Conservation (phyloP, 164 flowering plant species). For the Vitis labrusca region DNA sequence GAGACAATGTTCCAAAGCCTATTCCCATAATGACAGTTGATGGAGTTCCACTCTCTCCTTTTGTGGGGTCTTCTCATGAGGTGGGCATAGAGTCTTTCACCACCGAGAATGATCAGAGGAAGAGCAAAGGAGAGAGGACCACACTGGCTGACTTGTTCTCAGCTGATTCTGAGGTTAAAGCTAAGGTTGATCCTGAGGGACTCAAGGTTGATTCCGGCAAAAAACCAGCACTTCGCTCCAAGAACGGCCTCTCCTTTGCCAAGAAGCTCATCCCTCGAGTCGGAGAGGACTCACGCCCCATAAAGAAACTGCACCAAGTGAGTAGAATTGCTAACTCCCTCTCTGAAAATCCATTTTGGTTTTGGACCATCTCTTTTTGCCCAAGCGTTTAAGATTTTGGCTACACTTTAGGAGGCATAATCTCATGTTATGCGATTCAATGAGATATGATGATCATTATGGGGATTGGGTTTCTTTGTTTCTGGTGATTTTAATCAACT, state of each 20-base stretch:
- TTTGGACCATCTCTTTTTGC: too few species aligned
- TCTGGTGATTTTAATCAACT: too few species aligned
- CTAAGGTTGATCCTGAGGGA: background rate
- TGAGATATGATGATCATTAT: too few species aligned
- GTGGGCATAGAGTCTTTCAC: background rate
- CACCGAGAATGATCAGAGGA: slow-evolving; percentile 13
- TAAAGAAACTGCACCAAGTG: slow-evolving; percentile 50
- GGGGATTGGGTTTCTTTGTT: too few species aligned
- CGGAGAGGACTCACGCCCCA: slow-evolving; percentile 43
- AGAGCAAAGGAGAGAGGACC: slow-evolving; percentile 38
- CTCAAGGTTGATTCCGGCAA: slow-evolving; percentile 10
- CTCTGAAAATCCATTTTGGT: background rate
- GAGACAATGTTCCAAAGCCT: slow-evolving; percentile 1
- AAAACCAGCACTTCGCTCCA: slow-evolving; percentile 15
- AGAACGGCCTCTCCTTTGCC: slow-evolving; percentile 33
- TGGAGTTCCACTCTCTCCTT: slow-evolving; percentile 7
- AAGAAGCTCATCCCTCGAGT: slow-evolving; percentile 45
- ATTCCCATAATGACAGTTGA: slow-evolving; percentile 7
- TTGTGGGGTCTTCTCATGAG: slow-evolving; percentile 2
- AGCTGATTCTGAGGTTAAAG: slow-evolving; percentile 36
- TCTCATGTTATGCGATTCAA: too few species aligned
- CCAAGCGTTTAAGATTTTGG: too few species aligned
- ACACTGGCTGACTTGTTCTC: slow-evolving; percentile 71
- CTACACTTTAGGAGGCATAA: too few species aligned
- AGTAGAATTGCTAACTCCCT: slow-evolving; percentile 11